A percentile compares a stretch with the other conserved stretches of the same genome.
Conservation (phyloP, 805 yeast species). For the Metschnikowia sp. region DNA sequence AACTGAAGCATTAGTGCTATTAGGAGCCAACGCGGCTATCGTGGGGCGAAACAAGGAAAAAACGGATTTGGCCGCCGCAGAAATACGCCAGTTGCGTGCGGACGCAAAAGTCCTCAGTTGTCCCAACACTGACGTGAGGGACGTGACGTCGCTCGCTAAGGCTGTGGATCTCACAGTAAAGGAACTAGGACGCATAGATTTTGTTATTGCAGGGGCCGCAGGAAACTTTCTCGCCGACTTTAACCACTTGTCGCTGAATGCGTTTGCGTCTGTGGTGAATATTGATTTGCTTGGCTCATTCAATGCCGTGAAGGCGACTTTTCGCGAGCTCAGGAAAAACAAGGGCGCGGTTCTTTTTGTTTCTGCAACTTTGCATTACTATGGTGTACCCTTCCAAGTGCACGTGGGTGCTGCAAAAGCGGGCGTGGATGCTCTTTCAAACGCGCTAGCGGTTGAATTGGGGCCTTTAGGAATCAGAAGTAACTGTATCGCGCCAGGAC, state of each 20-base stretch:
- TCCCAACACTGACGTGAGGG: conserved; percentile 23
- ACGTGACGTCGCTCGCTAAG: conserved; percentile 21
- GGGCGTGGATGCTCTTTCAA: conserved; percentile 29
- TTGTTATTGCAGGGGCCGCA: conserved; percentile 44
- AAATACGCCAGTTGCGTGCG: conserved; percentile 21
- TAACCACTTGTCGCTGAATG: conserved; percentile 42
- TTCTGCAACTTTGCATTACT: conserved; percentile 43
- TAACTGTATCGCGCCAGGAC: conserved; percentile 28
- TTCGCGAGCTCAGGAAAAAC: conserved; percentile 34
- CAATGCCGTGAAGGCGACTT: conserved; percentile 41
- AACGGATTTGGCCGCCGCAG: conserved; percentile 23
- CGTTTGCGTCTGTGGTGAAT: conserved; percentile 36
- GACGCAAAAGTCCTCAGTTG: conserved; percentile 26
- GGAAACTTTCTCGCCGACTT: conserved; percentile 42
- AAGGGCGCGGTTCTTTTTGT: conserved; percentile 38
- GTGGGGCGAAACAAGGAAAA: conserved; percentile 26
- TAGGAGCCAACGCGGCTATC: conserved; percentile 30
- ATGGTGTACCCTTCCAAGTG: conserved; percentile 39
- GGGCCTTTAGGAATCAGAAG: conserved; percentile 30
- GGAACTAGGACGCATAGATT: conserved; percentile 41
- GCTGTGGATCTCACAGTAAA: conserved; percentile 24
- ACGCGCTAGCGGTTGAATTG: conserved; percentile 29
- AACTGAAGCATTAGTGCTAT: conserved; percentile 27
- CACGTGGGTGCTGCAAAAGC: conserved; percentile 33
- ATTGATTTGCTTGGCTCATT: conserved; percentile 41